phyloP scores from a whole-genome alignment of 495 filamentous ascomycete species.

The Haplographium delicatum region DNA sequence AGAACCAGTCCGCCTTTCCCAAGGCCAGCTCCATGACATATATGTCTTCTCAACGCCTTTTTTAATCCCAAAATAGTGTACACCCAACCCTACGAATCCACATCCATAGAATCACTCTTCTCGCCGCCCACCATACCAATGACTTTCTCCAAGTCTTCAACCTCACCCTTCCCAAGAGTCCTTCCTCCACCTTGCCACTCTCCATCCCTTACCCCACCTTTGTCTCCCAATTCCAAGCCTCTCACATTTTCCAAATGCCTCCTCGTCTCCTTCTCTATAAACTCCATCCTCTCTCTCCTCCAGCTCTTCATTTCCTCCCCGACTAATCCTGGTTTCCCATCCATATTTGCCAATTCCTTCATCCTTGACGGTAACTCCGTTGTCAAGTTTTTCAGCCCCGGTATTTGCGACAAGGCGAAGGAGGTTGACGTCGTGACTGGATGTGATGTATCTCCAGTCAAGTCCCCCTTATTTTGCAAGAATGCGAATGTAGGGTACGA shows the following conservation, averaged over 20 bases:
- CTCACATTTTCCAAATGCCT: slow-evolving; percentile 49
- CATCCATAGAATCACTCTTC: slow-evolving; percentile 21
- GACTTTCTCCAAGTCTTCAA: slow-evolving; percentile 46
- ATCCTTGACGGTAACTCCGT: slow-evolving; percentile 56
- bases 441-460: slow-evolving; percentile 35
- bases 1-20: too few relatives aligned
- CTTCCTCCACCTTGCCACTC: slow-evolving; percentile 46
- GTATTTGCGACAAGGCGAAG: slow-evolving; percentile 78
- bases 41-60: too few relatives aligned
- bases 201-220: slow-evolving; percentile 54
- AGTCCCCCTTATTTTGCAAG: slow-evolving; percentile 37
- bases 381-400: slow-evolving; percentile 63
- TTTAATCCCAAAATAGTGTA: too few relatives aligned
- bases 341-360: slow-evolving; percentile 40
- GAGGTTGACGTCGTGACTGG: slow-evolving; percentile 68
- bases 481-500: slow-evolving; percentile 42
- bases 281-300: slow-evolving; percentile 59
- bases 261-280: slow-evolving; percentile 66
- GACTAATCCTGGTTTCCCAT: slow-evolving; percentile 27
- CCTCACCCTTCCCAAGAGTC: slow-evolving; percentile 39
- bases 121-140: slow-evolving; percentile 35
- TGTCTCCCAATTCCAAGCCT: slow-evolving; percentile 48
- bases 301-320: slow-evolving; percentile 36
- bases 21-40: too few relatives aligned
- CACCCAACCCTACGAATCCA: slow-evolving; percentile 1